Evolutionary conservation across 2,329 filamentous ascomycete genomes (phyloP), one percentile per base, ranked within the genome.

Genomic region (Microsporum ferrugineum): DNA sequence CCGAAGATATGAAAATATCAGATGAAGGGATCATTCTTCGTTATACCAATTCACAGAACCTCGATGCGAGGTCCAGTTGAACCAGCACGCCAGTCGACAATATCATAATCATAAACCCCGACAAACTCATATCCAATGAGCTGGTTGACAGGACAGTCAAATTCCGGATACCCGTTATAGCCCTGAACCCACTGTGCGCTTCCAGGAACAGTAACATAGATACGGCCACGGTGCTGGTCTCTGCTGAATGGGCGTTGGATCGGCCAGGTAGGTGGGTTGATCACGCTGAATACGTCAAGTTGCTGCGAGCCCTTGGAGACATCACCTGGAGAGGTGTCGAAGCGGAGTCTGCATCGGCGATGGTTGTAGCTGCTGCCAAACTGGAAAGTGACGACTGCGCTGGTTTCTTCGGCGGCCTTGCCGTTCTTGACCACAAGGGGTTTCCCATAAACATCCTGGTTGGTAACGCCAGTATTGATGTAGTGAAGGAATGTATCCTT

Each of bases 81-180:
- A 5, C 67, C 68, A 60, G 67, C 68, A 63, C 66, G 62, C 68
- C 68, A 69, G 5, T 62, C 57, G 27, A 68, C 60, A 5, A 60
- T 61, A 53, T 68, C 65, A n/a, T 23, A 49, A 60, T 69, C 68
- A 17, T 63, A 63, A 3, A 64, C 68, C 1, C 68, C 68, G 17
- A 69, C 68, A 65, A 67, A 68, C 60, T 69, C 68, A 58, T 66
- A 63, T 12, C 64, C 68, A 39, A 68, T 58, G 45, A 66, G 36
- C 61, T 65, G n/a, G 1, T 62, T 64, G 5, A 62, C 66, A 23
- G 65, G 67, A 51, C 67, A 68, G 5, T 61, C 58, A 62, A 69
- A 69, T 51, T 64, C 60, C 2, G 68, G 68, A 57, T 64, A 64
- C 0, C 66, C 65, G 7, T 64, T 49, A 38, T 63, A 68, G 1